These are phyloP conservation scores for Starmerella bombicola DNA, from an alignment of 805 yeast genomes.

Conservation along the genomic window DNA sequence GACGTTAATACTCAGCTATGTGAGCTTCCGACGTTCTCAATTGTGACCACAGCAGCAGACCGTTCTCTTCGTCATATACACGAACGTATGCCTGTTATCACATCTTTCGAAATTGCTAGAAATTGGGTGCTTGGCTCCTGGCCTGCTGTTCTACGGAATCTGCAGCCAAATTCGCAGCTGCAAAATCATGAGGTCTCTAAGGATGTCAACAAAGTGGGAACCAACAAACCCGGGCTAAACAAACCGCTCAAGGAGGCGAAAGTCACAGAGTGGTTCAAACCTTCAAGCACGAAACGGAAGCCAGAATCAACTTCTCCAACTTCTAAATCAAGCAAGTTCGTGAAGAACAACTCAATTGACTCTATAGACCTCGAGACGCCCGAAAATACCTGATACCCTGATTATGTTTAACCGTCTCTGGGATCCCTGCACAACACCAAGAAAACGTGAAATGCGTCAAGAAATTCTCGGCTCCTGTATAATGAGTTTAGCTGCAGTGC, in stretches of 20 bases:
- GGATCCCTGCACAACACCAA: no score
- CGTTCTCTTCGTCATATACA: slow-evolving; percentile 56
- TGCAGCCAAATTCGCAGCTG: slow-evolving; percentile 35
- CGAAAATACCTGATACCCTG: no score
- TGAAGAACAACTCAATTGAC: no score
- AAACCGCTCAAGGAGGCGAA: slow-evolving; percentile 22
- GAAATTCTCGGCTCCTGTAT: no score
- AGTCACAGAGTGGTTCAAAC: slow-evolving; percentile 2
- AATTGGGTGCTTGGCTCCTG: slow-evolving; percentile 46
- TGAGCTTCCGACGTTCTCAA: slow-evolving; percentile 38
- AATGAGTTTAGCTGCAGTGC: no score
- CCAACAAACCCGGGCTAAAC: slow-evolving; percentile 36
- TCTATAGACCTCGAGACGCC: no score
- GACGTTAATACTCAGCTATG: slow-evolving; percentile 20
- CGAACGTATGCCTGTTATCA: slow-evolving; percentile 60
- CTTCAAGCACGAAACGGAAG: neutral
- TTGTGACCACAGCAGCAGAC: slow-evolving; percentile 64
- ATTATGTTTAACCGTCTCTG: no score
- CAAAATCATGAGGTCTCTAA: slow-evolving; percentile 44
- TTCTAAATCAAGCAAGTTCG: no score
- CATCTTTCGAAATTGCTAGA: slow-evolving; percentile 39
- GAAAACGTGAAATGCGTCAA: no score
- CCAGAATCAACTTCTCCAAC: neutral
- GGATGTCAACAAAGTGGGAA: slow-evolving; percentile 51
- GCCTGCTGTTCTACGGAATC: slow-evolving; percentile 39